Base-by-base conservation (phyloP, 1,284 basidiomycete species). In the Abortiporus biennis region DNA sequence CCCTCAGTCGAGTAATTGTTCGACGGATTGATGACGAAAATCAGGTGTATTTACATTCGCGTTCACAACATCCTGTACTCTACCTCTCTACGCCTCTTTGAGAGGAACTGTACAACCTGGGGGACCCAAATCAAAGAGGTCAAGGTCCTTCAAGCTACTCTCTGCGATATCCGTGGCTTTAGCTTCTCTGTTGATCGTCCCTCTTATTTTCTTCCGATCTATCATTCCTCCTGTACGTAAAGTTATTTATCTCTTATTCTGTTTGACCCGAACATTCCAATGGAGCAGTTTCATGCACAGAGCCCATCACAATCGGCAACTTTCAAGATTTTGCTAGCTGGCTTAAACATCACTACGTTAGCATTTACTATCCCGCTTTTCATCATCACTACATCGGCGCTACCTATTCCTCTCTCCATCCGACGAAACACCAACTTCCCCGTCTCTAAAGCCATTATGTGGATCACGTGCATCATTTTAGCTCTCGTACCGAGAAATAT, bases 11-110 rank as follows among this genome's bases (percentile, higher is more conserved):
- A n/a, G n/a, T n/a, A n/a, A n/a, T n/a, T n/a, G n/a, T n/a, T n/a
- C n/a, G n/a, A n/a, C n/a, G n/a, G n/a, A n/a, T n/a, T n/a, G 19
- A 36, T 9, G 9, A 29, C 34, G 13, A 29, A 6, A 3, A 8
- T 44, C 49, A 77, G 80, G 67, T 30, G 66, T 66, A 3, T 71
- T 70, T 22, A 72, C 76, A 4, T 85, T 86, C 53, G 66, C 77
- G 11, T 85, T 84, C 52, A 69, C 77, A 13, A 78, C 83, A 1
- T 65, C 74, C 6, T 72, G 74, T 45, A 80, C 82, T 3, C 65
- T 85, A 6, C 73, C 80, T 9, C 58, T 86, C 40, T 83, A 82
- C 49, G 68, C 75, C 31, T 74, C 80, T 3, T 56, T 85, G 34
- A 70, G 71, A 45, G 70, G 70, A 21, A 62, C 66, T 11, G 59